These are phyloP conservation scores for Arctium minus DNA, from an alignment of 129 eudicot species.

Conservation along the genomic window DNA sequence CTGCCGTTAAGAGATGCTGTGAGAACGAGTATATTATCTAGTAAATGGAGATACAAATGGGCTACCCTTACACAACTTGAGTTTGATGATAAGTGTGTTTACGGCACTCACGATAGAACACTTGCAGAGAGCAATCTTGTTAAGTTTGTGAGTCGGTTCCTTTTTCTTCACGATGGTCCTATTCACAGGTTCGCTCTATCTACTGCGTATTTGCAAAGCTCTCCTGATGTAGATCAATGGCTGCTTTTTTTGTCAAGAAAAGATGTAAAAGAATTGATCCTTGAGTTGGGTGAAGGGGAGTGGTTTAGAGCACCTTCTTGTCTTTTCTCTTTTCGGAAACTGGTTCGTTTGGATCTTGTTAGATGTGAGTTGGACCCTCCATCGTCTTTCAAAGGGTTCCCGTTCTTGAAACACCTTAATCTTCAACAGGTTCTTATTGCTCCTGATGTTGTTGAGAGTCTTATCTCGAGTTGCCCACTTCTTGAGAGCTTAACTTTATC, in stretches of 20 bases:
- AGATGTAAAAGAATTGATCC: slow-evolving; percentile 61
- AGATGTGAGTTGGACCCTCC: slow-evolving; percentile 95
- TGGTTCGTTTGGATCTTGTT: slow-evolving; percentile 73
- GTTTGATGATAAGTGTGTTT: slow-evolving; percentile 65
- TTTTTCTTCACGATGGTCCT: slow-evolving; percentile 92
- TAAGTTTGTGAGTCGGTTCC: slow-evolving; percentile 56
- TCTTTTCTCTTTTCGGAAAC: slow-evolving; percentile 52
- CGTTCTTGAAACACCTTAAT: slow-evolving; percentile 52
- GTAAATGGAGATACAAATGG: slow-evolving; percentile 90
- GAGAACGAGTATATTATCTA: slow-evolving; percentile 70
- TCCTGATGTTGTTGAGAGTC: slow-evolving; percentile 63
- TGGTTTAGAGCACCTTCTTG: slow-evolving; percentile 89
- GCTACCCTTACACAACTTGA: slow-evolving; percentile 59
- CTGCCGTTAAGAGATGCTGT: slow-evolving; percentile 82
- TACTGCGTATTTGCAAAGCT: slow-evolving; percentile 62
- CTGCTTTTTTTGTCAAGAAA: slow-evolving; percentile 79
- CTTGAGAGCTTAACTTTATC: slow-evolving; percentile 84
- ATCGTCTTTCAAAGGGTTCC: slow-evolving; percentile 58
- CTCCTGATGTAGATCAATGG: slow-evolving; percentile 93
- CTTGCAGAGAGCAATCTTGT: slow-evolving; percentile 43
- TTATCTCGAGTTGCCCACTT: slow-evolving; percentile 82
- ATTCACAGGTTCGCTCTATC: slow-evolving; percentile 65
- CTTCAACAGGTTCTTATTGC: slow-evolving; percentile 87
- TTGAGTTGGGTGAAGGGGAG: slow-evolving; percentile 86
- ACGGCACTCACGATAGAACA: slow-evolving; percentile 39